phyloP scores from a whole-genome alignment of 441 rosid species.

The Gossypium gossypioides region DNA sequence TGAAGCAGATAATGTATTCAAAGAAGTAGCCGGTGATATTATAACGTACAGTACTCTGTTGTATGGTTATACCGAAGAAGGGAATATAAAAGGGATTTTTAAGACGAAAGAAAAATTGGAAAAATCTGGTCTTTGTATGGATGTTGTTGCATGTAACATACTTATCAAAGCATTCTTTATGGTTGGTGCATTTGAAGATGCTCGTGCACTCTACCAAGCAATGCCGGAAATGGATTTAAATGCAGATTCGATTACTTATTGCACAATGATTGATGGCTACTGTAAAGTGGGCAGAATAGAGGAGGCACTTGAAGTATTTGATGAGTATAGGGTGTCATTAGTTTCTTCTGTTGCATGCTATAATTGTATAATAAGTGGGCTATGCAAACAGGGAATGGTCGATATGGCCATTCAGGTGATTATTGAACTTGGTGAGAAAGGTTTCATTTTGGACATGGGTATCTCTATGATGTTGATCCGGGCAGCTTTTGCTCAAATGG shows the following conservation, averaged over 20 bases:
- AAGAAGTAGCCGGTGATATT: slow-evolving; percentile 46
- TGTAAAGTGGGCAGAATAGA: slow-evolving; percentile 53
- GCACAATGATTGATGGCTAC: slow-evolving; percentile 47
- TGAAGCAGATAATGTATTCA: slow-evolving; percentile 56
- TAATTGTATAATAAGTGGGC: slow-evolving; percentile 46
- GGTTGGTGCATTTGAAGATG: slow-evolving; percentile 70
- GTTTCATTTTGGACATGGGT: slow-evolving; percentile 31
- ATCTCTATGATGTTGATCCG: slow-evolving; percentile 34
- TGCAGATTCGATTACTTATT: slow-evolving; percentile 49
- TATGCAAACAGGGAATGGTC: slow-evolving; percentile 50
- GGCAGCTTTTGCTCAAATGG: slow-evolving; percentile 29
- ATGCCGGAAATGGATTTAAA: slow-evolving; percentile 49
- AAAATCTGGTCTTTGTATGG: slow-evolving; percentile 45
- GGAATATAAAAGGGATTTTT: slow-evolving; percentile 37
- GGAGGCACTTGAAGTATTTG: slow-evolving; percentile 68
- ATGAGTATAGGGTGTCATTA: slow-evolving; percentile 44
- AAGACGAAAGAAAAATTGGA: slow-evolving; percentile 43
- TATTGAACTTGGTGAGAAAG: slow-evolving; percentile 44
- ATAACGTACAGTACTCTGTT: slow-evolving; percentile 55
- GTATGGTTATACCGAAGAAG: slow-evolving; percentile 52
- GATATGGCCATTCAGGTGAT: slow-evolving; percentile 50
- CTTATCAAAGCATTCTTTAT: slow-evolving; percentile 57
- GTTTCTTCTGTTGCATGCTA: slow-evolving; percentile 48
- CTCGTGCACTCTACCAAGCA: slow-evolving; percentile 41
- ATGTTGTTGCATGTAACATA: slow-evolving; percentile 56